Evolutionary conservation across 1,284 basidiomycete genomes (phyloP), one percentile per base, ranked within the genome.

Genomic region (Melampsora americana): DNA sequence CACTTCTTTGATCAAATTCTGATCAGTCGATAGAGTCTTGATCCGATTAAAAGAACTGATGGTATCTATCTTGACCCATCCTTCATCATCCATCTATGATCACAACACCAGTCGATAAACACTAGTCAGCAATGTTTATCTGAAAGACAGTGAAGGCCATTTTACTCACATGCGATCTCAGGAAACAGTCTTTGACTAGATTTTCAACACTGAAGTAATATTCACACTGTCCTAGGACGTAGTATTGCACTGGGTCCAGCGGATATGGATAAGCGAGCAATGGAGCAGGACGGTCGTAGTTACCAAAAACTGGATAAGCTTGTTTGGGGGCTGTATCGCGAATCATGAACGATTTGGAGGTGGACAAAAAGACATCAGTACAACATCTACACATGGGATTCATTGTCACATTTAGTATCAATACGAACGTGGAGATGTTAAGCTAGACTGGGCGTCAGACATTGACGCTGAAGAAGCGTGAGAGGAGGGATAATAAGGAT

Each of bases 31-130:
- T 77, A 94, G 83, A 72, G 86, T 86, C 80, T 86, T 87, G 77
- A 95, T 87, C 59, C 93, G 89, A 80, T 92, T 92, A 86, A 95
- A 96, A 12, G 91, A 90, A 5, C 91, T 90, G 74, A 96, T 86
- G 74, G 92, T 85, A 12, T 87, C 80, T 60, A 95, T 90, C 26
- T 90, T 87, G 72, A 96, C 90, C 92, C 92, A 96, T 20, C 93
- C 93, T 78, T 87, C 86, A 2, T 87, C 86, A 81, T 95, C 92
- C 93, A 96, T 95, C 92, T 95, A 80, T 26, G 35, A 32, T 14
- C 2, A 28, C n/a, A 28, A 50, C 6, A 48, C 23, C 12, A 53
- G 14, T 53, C 32, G 28, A 28, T 26, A 56, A 28, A 23, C 32
- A 44, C 9, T n/a, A n/a, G n/a, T n/a, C n/a, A n/a, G n/a, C n/a